A percentile compares a stretch with the other conserved stretches of the same genome.
These are phyloP conservation scores for Neoboletus magnificus DNA, from an alignment of 768 basidiomycete species.

Conservation along the genomic window DNA sequence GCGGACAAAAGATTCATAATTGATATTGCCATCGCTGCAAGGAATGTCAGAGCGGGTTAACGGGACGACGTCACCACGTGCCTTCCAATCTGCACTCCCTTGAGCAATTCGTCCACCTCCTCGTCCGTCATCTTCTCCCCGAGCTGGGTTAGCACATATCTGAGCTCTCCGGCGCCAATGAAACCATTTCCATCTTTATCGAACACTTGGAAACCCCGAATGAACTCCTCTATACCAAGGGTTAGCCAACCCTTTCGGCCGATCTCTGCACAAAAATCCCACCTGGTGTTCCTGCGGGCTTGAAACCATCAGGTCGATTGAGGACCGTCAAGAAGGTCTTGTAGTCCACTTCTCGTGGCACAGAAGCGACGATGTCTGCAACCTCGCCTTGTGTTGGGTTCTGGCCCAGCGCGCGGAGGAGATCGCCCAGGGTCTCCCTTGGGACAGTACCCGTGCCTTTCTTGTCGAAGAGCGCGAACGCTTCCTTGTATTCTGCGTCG, in stretches of 20 bases:
- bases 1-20: slow-evolving; percentile 96
- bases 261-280: slow-evolving; percentile 18
- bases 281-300: slow-evolving; percentile 96
- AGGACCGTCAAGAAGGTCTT: slow-evolving; percentile 87
- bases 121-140: slow-evolving; percentile 99
- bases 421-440: slow-evolving; percentile 84
- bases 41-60: not conserved
- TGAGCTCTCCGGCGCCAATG: slow-evolving; percentile 61
- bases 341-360: slow-evolving; percentile 89
- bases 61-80: slow-evolving; percentile 41
- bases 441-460: slow-evolving; percentile 89
- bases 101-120: slow-evolving; percentile 96
- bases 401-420: slow-evolving; percentile 91
- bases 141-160: slow-evolving; percentile 90
- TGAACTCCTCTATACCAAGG: slow-evolving; percentile 83
- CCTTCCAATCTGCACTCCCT: slow-evolving; percentile 90
- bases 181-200: slow-evolving; percentile 79
- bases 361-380: slow-evolving; percentile 65
- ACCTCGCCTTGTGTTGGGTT: slow-evolving; percentile 99
- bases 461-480: slow-evolving; percentile 98
- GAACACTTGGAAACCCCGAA: slow-evolving; percentile 98
- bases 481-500: slow-evolving; percentile 87
- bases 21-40: slow-evolving; percentile 88
- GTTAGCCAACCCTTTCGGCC: not conserved
- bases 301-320: slow-evolving; percentile 94